phyloP scores from a whole-genome alignment of 192 early-diverging fungal species.

The Backusella circina region DNA sequence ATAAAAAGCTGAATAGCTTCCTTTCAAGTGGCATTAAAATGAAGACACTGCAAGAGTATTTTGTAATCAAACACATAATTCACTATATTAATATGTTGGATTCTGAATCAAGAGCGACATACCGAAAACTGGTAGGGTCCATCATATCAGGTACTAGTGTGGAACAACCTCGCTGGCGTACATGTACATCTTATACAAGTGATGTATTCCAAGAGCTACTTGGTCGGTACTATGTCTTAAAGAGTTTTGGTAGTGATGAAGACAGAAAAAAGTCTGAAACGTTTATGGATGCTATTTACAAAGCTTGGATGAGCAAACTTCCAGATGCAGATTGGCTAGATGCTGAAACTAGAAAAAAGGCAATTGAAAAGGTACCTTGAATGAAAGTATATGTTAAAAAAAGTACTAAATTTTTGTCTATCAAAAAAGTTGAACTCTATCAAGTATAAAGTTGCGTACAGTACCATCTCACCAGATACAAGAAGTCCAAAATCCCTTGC shows the following conservation, averaged over 20 bases:
- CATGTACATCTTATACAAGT: slow-evolving; percentile 22
- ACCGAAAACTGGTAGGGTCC: not conserved
- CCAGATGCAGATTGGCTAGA: slow-evolving; percentile 44
- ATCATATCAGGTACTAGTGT: slow-evolving; percentile 11
- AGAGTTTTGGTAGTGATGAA: slow-evolving; percentile 39
- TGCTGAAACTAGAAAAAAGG: slow-evolving; percentile 30
- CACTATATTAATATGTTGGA: slow-evolving; percentile 1
- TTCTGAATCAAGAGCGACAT: not conserved
- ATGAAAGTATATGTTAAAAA: too few species aligned
- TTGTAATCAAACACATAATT: slow-evolving; percentile 22
- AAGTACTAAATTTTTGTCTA: too few species aligned
- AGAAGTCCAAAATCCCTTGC: slow-evolving; percentile 39
- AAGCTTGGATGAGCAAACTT: slow-evolving; percentile 34
- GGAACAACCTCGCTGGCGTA: slow-evolving; percentile 35
- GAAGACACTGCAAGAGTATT: slow-evolving; percentile 30
- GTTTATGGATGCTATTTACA: slow-evolving; percentile 39
- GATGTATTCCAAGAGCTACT: slow-evolving; percentile 2
- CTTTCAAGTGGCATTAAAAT: not conserved
- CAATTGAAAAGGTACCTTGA: slow-evolving; percentile 37
- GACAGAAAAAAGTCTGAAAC: slow-evolving; percentile 35
- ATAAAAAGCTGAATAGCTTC: slow-evolving; percentile 37
- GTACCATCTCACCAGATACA: slow-evolving; percentile 52
- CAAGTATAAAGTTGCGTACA: slow-evolving; percentile 61
- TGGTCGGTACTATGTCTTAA: slow-evolving; percentile 42
- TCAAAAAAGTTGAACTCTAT: too few species aligned